phyloP scores from a whole-genome alignment of 805 yeast species.

The Wickerhamomyces chaumierensis region DNA sequence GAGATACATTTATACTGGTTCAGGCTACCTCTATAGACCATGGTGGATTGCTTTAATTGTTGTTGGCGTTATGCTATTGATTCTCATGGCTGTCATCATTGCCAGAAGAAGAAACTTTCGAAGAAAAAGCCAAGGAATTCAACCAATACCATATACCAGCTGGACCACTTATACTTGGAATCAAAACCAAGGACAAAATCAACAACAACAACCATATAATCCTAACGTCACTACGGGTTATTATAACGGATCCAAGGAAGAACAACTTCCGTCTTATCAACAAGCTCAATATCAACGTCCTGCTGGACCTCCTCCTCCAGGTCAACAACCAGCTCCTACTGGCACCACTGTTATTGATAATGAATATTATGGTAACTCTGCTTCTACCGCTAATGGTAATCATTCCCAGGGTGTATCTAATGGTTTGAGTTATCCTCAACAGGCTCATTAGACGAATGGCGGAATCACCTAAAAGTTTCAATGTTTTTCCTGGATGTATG shows the following conservation, averaged over 20 bases:
- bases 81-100: neutral
- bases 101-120: neutral
- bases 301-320: neutral
- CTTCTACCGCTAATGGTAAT: no score
- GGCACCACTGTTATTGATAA: neutral
- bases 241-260: neutral
- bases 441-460: no score
- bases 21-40: neutral
- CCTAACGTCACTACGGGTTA: neutral
- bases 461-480: no score
- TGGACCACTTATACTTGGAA: neutral
- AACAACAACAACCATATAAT: neutral
- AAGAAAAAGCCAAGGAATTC: neutral
- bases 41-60: neutral
- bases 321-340: neutral
- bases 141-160: neutral
- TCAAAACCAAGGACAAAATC: neutral
- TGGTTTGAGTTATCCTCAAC: no score
- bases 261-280: neutral
- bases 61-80: neutral
- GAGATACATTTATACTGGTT: neutral
- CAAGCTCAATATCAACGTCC: neutral
- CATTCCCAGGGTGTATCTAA: no score
- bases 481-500: no score
- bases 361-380: neutral